Evolutionary conservation across 164 flowering plant species (phyloP).

Genomic region (Santalum album): DNA sequence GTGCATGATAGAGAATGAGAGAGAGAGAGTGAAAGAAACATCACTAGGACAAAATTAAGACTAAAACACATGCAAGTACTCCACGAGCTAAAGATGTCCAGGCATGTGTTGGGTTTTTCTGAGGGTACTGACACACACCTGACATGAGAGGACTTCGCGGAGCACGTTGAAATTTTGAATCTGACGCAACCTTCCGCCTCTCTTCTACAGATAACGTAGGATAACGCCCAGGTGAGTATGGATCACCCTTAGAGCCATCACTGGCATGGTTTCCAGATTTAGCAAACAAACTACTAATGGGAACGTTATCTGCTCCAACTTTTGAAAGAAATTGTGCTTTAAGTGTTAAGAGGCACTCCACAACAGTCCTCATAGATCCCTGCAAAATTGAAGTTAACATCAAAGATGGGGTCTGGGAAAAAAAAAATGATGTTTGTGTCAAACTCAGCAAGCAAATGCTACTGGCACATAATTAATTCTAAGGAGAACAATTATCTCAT

Average conservation of each 20-base stretch:
- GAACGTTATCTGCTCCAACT: conserved; percentile 10
- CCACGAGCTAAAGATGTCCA: no score
- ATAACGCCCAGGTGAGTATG: conserved; percentile 7
- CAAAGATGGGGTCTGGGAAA: neutral
- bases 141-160: conserved; percentile 28
- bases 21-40: no score
- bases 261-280: conserved; percentile 4
- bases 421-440: neutral
- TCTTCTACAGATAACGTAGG: conserved; percentile 21
- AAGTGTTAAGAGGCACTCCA: conserved; percentile 29
- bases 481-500: neutral
- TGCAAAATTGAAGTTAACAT: conserved; percentile 6
- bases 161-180: conserved; percentile 28
- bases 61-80: no score
- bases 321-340: conserved; percentile 18
- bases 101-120: no score
- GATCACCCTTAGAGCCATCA: conserved; percentile 1
- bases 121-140: no score
- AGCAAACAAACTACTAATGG: conserved; percentile 1
- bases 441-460: neutral
- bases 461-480: neutral
- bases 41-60: no score
- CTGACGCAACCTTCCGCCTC: conserved; percentile 21
- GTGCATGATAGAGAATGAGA: neutral
- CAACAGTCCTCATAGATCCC: conserved; percentile 40